phyloP scores from a whole-genome alignment of 805 yeast species.

The Ogataea kodamae region DNA sequence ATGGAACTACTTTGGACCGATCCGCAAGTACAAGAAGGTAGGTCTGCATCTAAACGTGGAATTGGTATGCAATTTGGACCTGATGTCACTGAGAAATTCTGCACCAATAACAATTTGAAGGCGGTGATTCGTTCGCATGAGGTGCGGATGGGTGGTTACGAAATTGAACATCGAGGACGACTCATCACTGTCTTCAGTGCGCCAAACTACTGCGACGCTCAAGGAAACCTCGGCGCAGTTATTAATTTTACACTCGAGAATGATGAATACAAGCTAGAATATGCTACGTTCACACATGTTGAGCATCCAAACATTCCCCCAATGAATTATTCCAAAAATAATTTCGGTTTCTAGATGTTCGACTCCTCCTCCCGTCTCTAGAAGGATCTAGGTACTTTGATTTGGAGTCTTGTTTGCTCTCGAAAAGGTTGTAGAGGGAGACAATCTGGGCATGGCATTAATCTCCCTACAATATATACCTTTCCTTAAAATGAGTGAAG shows the following conservation, averaged over 20 bases:
- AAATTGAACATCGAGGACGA: conserved; percentile 79
- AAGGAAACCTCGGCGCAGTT: conserved; percentile 88
- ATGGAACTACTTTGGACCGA: conserved; percentile 98
- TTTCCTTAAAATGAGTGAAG: conserved; percentile 32
- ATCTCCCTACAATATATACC: conserved; percentile 40
- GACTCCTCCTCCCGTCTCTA: conserved; percentile 13
- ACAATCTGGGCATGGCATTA: conserved; percentile 34
- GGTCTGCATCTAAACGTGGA: conserved; percentile 89
- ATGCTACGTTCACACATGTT: conserved; percentile 70
- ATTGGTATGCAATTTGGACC: conserved; percentile 97
- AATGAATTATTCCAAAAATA: conserved; percentile 75
- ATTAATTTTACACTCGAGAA: conserved; percentile 60
- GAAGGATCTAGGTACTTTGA: conserved; percentile 5
- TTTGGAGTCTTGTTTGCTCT: conserved; percentile 22
- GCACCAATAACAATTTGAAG: conserved; percentile 64
- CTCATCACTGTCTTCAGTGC: conserved; percentile 96
- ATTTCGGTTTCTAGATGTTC: conserved; percentile 35
- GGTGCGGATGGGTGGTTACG: conserved; percentile 88
- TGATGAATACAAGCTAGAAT: conserved; percentile 47
- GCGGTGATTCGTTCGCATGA: conserved; percentile 93
- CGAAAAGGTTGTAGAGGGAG: conserved; percentile 39
- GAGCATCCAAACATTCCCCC: conserved; percentile 90
- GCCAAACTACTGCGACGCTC: conserved; percentile 93
- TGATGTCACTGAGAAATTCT: conserved; percentile 79
- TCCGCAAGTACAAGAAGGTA: conserved; percentile 76